Evolutionary conservation across 345 rosid genomes (phyloP), one percentile per base, ranked within the genome.

Genomic region (Psidium friedrichsthalianum): DNA sequence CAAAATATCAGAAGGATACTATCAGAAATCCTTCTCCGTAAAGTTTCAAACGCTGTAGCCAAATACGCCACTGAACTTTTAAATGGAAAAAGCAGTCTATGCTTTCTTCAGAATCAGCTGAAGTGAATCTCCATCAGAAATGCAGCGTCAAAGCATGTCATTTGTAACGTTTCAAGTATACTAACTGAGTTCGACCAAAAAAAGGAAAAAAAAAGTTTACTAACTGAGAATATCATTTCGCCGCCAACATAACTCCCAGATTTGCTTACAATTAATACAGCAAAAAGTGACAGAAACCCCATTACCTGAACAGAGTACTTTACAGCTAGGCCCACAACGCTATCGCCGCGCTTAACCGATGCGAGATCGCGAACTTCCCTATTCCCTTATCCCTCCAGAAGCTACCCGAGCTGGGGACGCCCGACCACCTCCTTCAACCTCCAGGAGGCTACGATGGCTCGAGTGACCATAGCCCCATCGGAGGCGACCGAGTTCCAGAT

Each of bases 241-340:
- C 21, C 36, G 21, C 74, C 2, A 14, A 14, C 10, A 61, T 6
- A 14, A 27, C 14, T 27, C 20, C 0, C 74, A 27, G 9, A n/a
- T n/a, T n/a, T n/a, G n/a, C n/a, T n/a, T n/a, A n/a, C n/a, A n/a
- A n/a, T n/a, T n/a, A n/a, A n/a, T n/a, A n/a, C n/a, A n/a, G n/a
- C n/a, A n/a, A n/a, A n/a, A n/a, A n/a, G 14, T 1, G 27, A 61
- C 21, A 14, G 21, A 61, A 61, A 15, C 74, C 29, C 21, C 9
- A 32, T 56, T 85, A 96, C 99, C 95, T 96, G 99, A 85, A 92
- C 97, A 4, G 99, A 94, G 86, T 95, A 96, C 89, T 94, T 96
- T 8, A 94, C 98, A 36, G 98, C 97, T 56, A 95, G 98, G 84
- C 95, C 88, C 4, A 96, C 92, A 9, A 96, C 94, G 61, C 90